phyloP scores from a whole-genome alignment of 2,329 filamentous ascomycete genomes.

The Thermomyces lanuginosus region DNA sequence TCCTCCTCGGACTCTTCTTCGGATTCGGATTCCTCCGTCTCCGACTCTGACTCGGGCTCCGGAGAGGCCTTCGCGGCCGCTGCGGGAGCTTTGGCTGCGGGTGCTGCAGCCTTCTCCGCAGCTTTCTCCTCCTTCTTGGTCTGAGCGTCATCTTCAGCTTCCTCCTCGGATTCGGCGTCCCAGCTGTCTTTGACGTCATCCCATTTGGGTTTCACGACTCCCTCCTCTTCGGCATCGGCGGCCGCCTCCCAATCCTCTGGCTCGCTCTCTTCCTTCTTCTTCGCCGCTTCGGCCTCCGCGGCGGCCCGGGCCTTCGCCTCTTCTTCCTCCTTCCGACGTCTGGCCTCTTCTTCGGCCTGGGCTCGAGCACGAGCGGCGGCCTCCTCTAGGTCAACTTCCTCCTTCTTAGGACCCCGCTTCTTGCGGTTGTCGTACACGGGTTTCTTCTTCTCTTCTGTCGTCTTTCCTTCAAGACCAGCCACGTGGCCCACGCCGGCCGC shows the following conservation, averaged over 20 bases:
- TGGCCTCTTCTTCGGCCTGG: constrained; percentile 39
- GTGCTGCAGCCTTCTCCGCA: constrained; percentile 3
- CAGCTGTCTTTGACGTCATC: constrained; percentile 83
- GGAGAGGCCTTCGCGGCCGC: neutral
- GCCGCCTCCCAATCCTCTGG: constrained; percentile 73
- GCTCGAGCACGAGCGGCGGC: constrained; percentile 31
- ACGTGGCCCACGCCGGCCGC: constrained; percentile 30
- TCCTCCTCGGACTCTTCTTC: constrained; percentile 43
- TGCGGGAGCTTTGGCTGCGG: constrained; percentile 7
- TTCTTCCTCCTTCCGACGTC: constrained; percentile 50
- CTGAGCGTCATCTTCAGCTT: constrained; percentile 59
- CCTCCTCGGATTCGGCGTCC: constrained; percentile 49
- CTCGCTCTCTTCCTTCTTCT: constrained; percentile 35
- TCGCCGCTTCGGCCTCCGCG: constrained; percentile 50
- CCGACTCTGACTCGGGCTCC: constrained; percentile 6
- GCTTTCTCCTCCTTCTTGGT: constrained; percentile 34
- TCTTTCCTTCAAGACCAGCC: constrained; percentile 24
- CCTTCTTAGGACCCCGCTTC: constrained; percentile 56
- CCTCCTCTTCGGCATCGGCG: constrained; percentile 52
- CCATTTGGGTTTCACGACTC: too few relatives aligned
- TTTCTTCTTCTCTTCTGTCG: constrained; percentile 55
- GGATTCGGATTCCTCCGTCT: constrained; percentile 21
- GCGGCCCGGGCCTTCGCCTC: constrained; percentile 63
- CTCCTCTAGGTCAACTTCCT: constrained; percentile 36
- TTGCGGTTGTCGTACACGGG: constrained; percentile 55